Conservation (phyloP, 768 basidiomycete species). For the Chiua virens region DNA sequence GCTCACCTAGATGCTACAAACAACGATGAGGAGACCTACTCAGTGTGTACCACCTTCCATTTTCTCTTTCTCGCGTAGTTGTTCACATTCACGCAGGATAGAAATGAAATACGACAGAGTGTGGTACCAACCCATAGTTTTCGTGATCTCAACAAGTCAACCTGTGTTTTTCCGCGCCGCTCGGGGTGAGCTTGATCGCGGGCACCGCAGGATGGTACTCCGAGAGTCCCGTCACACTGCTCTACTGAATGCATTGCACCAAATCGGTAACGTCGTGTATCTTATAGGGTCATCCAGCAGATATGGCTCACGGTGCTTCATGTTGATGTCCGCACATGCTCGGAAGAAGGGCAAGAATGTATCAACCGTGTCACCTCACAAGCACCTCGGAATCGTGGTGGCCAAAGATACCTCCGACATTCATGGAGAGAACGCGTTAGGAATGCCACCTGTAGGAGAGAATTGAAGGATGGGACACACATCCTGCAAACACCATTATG, state of each 20-base stretch:
- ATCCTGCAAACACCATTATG: slow-evolving; percentile 89
- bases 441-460: neutral
- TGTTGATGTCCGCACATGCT: slow-evolving; percentile 96
- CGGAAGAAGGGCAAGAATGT: slow-evolving; percentile 97
- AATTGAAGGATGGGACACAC: slow-evolving; percentile 43
- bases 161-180: too few species aligned
- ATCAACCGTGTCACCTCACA: slow-evolving; percentile 95
- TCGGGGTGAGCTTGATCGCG: too few species aligned
- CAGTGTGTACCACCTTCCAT: neutral
- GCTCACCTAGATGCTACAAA: too few species aligned
- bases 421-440: slow-evolving; percentile 56
- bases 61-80: neutral
- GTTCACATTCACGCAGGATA: neutral
- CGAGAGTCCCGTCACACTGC: slow-evolving; percentile 79
- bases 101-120: too few species aligned
- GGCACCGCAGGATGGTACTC: slow-evolving; percentile 85
- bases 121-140: too few species aligned
- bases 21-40: too few species aligned
- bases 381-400: slow-evolving; percentile 95
- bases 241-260: slow-evolving; percentile 97
- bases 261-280: slow-evolving; percentile 85
- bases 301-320: slow-evolving; percentile 96
- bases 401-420: slow-evolving; percentile 98
- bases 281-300: slow-evolving; percentile 89
- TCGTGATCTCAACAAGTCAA: too few species aligned